Conservation (phyloP, 2,329 filamentous ascomycete species). For the Mycosphaerella sp. region DNA sequence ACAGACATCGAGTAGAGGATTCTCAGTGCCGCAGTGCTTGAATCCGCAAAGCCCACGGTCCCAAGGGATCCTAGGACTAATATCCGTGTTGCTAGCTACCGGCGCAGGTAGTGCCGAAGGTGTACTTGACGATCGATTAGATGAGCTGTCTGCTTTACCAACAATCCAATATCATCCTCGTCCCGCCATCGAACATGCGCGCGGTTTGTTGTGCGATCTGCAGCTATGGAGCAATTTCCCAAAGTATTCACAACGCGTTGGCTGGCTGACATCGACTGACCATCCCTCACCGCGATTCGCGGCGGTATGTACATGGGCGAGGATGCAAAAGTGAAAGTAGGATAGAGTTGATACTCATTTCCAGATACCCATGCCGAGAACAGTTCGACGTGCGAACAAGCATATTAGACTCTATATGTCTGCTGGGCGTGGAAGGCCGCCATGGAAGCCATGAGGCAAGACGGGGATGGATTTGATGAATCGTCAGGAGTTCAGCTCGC, state of each 20-base stretch:
- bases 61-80: too few relatives aligned
- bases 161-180: too few relatives aligned
- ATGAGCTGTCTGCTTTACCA: too few relatives aligned
- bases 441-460: not conserved
- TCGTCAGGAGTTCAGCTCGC: not conserved
- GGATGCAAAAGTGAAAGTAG: not conserved
- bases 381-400: not conserved
- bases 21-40: too few relatives aligned
- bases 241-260: not conserved
- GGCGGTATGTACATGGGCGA: not conserved
- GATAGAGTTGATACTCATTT: constrained; percentile 2
- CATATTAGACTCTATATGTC: not conserved
- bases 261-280: not conserved
- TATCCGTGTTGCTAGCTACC: too few relatives aligned
- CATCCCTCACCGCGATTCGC: not conserved
- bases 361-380: not conserved
- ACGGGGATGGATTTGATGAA: not conserved
- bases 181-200: too few relatives aligned
- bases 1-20: too few relatives aligned
- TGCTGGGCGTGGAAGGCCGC: not conserved
- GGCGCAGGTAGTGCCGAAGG: too few relatives aligned
- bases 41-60: too few relatives aligned
- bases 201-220: not conserved
- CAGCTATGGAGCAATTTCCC: not conserved
- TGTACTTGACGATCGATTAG: too few relatives aligned